phyloP scores from a whole-genome alignment of 1,139 yeast genomes.

The Debaryomycetaceae sp. region DNA sequence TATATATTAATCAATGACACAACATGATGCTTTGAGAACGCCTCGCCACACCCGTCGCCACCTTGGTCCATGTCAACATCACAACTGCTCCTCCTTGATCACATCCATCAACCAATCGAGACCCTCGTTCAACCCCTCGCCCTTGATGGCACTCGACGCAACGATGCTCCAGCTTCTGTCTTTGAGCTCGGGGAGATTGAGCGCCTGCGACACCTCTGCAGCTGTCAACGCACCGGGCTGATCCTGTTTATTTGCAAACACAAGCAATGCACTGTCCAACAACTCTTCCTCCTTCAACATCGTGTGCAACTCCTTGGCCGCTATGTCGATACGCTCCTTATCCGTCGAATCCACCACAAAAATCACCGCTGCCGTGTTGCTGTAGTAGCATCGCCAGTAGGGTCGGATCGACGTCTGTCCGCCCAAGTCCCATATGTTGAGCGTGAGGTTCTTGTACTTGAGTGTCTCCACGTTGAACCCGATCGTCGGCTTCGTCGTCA shows the following conservation, averaged over 20 bases:
- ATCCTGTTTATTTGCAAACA: constrained; percentile 96
- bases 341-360: constrained; percentile 98
- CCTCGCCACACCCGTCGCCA: background rate
- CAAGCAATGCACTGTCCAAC: constrained; percentile 83
- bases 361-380: constrained; percentile 92
- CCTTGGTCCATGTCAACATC: constrained; percentile 6
- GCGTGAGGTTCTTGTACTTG: constrained; percentile 82
- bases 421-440: constrained; percentile 89
- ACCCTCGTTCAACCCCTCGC: constrained; percentile 95
- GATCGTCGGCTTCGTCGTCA: constrained; percentile 91
- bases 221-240: constrained; percentile 94
- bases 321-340: constrained; percentile 84
- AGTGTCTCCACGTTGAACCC: constrained; percentile 97
- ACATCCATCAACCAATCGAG: constrained; percentile 97
- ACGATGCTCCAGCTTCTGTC: constrained; percentile 98
- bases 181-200: constrained; percentile 80
- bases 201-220: constrained; percentile 87
- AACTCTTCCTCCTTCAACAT: constrained; percentile 94
- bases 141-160: constrained; percentile 93
- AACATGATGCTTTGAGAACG: background rate
- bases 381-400: constrained; percentile 96
- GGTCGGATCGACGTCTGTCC: constrained; percentile 97
- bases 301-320: constrained; percentile 82
- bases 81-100: constrained; percentile 85
- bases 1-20: background rate